phyloP scores from a whole-genome alignment of 495 filamentous ascomycete species.

The Penicillium soppii region DNA sequence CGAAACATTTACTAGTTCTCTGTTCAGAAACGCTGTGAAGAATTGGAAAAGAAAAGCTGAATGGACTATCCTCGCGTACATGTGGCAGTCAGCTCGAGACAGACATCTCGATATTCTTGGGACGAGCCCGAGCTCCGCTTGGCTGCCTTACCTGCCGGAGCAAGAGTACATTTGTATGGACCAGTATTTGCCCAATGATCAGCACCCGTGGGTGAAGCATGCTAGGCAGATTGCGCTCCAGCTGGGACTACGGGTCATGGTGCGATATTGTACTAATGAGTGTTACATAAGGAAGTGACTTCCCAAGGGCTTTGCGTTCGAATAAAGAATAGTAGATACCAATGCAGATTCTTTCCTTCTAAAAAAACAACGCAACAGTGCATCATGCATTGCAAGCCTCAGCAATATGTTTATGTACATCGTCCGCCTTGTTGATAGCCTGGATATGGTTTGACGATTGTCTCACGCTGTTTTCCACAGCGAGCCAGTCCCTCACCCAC shows the following conservation, averaged over 20 bases:
- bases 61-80: neutral
- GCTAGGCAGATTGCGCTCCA: neutral
- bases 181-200: neutral
- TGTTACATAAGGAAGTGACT: neutral
- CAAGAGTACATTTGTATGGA: neutral
- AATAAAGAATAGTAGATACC: no score
- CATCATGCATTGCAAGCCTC: no score
- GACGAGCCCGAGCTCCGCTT: neutral
- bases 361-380: no score
- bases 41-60: neutral
- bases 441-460: no score
- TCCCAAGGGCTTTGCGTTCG: no score
- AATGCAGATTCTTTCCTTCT: no score
- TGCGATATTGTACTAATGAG: conserved; percentile 2
- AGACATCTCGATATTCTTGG: neutral
- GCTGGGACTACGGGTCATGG: neutral
- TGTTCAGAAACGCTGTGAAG: neutral
- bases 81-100: conserved; percentile 2
- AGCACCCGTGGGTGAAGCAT: neutral
- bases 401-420: no score
- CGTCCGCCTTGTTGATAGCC: no score
- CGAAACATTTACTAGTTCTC: neutral
- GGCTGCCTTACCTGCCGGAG: neutral
- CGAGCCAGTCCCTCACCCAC: no score
- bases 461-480: no score